phyloP scores from a whole-genome alignment of 2,329 filamentous ascomycete genomes.

The Ceratocystis diversiconidia region DNA sequence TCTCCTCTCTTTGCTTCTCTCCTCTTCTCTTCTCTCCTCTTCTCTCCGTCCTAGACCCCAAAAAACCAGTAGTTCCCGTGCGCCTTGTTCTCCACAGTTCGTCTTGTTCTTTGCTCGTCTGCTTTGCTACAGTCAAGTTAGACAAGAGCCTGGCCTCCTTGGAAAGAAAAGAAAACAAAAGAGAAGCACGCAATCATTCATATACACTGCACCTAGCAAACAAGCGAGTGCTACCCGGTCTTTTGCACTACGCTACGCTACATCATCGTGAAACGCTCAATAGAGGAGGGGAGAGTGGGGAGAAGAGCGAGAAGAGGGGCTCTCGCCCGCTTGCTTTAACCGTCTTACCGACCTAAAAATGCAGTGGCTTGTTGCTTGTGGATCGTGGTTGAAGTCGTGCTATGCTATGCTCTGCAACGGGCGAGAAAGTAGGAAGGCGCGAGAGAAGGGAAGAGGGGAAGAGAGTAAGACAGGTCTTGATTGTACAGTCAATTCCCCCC shows the following conservation, averaged over 20 bases:
- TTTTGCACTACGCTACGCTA: background rate
- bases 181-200: background rate
- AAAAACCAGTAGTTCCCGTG: too few relatives aligned
- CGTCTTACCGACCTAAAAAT: background rate
- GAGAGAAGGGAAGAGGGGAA: background rate
- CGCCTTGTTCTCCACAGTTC: background rate
- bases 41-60: too few relatives aligned
- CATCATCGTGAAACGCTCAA: background rate
- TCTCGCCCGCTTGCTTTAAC: slow-evolving; percentile 2
- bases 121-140: background rate
- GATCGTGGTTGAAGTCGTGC: background rate
- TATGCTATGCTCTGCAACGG: background rate
- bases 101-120: background rate
- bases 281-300: background rate
- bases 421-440: too few relatives aligned
- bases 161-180: background rate
- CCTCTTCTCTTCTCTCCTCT: background rate
- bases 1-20: background rate
- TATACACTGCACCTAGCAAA: background rate
- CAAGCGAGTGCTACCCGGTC: background rate
- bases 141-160: background rate
- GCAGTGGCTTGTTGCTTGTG: background rate
- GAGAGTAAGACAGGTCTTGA: background rate
- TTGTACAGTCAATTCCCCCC: background rate
- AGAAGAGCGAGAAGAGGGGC: background rate